These are phyloP conservation scores for Fomitiporia mediterranea DNA, from an alignment of 1,284 basidiomycete species.

Conservation along the genomic window DNA sequence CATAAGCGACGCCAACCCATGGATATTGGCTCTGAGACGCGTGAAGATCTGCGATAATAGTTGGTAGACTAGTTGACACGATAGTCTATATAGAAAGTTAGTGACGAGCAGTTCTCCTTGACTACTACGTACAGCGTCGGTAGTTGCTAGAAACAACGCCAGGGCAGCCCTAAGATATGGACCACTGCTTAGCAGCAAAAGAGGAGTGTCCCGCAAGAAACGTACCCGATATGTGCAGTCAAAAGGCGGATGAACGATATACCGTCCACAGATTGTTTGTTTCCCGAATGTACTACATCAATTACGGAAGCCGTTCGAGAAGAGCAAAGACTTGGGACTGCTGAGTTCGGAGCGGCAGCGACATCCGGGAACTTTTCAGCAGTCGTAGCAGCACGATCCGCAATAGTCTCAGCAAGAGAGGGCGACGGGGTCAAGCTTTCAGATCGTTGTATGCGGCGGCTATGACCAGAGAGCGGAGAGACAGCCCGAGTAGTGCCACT, in stretches of 20 bases:
- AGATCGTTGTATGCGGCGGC: background rate
- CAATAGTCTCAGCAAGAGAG: background rate
- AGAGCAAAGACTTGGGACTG: constrained; percentile 6
- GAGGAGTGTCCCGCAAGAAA: constrained; percentile 18
- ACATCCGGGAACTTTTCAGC: background rate
- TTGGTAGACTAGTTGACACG: constrained; percentile 75
- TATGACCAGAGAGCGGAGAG: background rate
- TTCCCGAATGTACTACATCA: background rate
- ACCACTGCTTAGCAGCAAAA: constrained; percentile 2
- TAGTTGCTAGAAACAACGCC: constrained; percentile 74
- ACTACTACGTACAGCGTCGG: constrained; percentile 59
- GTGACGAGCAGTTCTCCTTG: background rate
- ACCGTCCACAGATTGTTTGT: background rate
- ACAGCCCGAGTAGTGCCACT: background rate
- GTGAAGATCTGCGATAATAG: constrained; percentile 60
- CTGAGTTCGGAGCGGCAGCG: background rate
- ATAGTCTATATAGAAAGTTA: constrained; percentile 53
- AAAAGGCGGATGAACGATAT: constrained; percentile 26
- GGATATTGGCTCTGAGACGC: constrained; percentile 68
- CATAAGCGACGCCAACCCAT: constrained; percentile 79
- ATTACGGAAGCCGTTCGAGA: constrained; percentile 14
- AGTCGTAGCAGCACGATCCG: background rate
- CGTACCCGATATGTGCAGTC: constrained; percentile 31
- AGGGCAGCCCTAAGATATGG: constrained; percentile 54
- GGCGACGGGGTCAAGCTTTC: background rate